A percentile compares a stretch with the other conserved stretches of the same genome.
These are phyloP conservation scores for Scheffersomyces lignicola DNA, from an alignment of 1,139 yeast genomes.

Conservation along the genomic window DNA sequence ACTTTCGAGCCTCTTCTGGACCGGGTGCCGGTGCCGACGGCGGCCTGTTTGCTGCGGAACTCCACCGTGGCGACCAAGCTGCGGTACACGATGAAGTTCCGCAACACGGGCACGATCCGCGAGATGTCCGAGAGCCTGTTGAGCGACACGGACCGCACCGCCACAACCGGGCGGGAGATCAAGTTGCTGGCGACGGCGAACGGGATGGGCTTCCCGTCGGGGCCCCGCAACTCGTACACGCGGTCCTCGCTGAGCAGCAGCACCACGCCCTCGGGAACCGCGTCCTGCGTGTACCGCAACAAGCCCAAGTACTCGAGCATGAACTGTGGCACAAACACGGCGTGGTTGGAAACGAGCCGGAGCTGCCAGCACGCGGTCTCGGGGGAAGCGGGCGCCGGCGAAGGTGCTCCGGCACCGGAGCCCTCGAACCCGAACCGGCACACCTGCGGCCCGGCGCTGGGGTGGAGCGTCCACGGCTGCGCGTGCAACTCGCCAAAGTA, in stretches of 20 bases:
- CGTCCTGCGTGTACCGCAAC: slow-evolving; percentile 12
- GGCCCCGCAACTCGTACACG: not conserved
- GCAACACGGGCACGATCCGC: slow-evolving; percentile 25
- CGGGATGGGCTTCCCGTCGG: slow-evolving; percentile 7
- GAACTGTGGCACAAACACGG: slow-evolving; percentile 27
- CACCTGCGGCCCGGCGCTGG: too few species aligned
- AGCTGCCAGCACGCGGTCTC: slow-evolving; percentile 18
- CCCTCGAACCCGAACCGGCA: slow-evolving; percentile 1
- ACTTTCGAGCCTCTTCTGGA: slow-evolving; percentile 13
- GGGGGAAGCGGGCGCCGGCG: not conserved
- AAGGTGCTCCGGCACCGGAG: too few species aligned
- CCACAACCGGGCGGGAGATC: slow-evolving; percentile 16
- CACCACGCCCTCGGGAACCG: too few species aligned
- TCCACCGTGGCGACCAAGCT: slow-evolving; percentile 18
- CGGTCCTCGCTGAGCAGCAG: too few species aligned
- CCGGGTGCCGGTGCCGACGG: not conserved
- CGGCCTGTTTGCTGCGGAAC: slow-evolving; percentile 4
- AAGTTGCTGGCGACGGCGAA: slow-evolving; percentile 10
- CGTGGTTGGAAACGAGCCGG: slow-evolving; percentile 22
- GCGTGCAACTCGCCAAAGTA: not conserved
- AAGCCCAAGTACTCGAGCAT: slow-evolving; percentile 34
- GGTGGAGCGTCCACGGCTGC: too few species aligned
- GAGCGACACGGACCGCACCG: slow-evolving; percentile 23
- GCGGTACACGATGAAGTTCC: slow-evolving; percentile 32
- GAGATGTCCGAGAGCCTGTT: slow-evolving; percentile 25